These are phyloP conservation scores for Xylariaceae sp. DNA, from an alignment of 2,329 filamentous ascomycete genomes.

Conservation along the genomic window DNA sequence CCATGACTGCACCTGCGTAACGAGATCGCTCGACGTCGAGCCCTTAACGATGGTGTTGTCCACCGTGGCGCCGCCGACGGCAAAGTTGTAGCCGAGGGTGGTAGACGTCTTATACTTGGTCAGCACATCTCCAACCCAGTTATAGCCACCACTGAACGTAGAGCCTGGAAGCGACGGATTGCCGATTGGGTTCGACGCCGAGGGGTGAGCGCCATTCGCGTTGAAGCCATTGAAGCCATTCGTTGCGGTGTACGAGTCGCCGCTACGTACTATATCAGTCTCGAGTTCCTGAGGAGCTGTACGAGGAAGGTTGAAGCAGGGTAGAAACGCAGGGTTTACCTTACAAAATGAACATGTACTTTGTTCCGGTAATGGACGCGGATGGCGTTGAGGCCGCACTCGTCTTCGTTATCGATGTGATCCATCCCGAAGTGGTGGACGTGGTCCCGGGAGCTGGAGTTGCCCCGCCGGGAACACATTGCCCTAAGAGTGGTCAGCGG, in stretches of 20 bases:
- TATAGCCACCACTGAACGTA: slow-evolving; percentile 1
- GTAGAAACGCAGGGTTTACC: not conserved
- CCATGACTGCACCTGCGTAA: slow-evolving; percentile 6
- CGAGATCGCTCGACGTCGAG: slow-evolving; percentile 5
- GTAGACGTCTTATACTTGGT: not conserved
- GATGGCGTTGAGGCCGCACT: not conserved
- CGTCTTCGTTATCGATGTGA: not conserved
- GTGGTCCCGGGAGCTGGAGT: not conserved
- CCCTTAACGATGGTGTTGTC: slow-evolving; percentile 11
- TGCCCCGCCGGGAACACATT: not conserved
- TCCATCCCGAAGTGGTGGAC: not conserved
- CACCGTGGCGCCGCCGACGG: slow-evolving; percentile 8
- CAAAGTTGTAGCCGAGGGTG: slow-evolving; percentile 10
- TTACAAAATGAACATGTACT: slow-evolving; percentile 11
- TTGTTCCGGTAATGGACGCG: not conserved
- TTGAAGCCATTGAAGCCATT: slow-evolving; percentile 8
- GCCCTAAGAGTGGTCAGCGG: not conserved
- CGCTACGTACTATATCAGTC: not conserved
- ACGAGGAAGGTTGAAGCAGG: not conserved
- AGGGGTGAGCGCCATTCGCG: not conserved
- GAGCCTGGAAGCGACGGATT: slow-evolving; percentile 6
- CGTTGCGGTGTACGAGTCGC: slow-evolving; percentile 12
- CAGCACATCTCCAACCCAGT: slow-evolving; percentile 8
- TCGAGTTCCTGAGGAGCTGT: not conserved
- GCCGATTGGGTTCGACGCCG: slow-evolving; percentile 12